Evolutionary conservation across 768 basidiomycete genomes (phyloP).

Genomic region (Suillus plorans): DNA sequence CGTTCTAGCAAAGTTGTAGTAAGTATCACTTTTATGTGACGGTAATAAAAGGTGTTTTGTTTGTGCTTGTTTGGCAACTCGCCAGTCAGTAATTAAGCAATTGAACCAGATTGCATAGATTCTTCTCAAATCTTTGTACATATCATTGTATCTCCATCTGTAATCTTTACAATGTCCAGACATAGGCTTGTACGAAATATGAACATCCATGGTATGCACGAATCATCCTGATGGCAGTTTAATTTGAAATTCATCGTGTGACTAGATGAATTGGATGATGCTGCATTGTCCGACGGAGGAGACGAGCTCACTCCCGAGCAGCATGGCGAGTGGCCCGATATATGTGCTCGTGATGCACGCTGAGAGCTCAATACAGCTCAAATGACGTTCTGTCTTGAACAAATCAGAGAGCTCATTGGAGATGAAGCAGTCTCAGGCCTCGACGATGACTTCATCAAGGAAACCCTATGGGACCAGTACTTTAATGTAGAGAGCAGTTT

Average conservation of each 20-base stretch:
- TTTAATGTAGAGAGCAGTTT: conserved; percentile 82
- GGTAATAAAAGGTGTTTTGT: not conserved
- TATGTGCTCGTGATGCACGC: not conserved
- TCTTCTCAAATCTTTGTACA: conserved; percentile 8
- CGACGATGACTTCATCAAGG: conserved; percentile 72
- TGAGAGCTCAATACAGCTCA: conserved; percentile 42
- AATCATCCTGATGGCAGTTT: not conserved
- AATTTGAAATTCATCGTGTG: not conserved
- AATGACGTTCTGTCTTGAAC: conserved; percentile 70
- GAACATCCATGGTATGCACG: conserved; percentile 62
- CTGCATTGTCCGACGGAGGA: conserved; percentile 73
- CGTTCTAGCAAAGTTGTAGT: not conserved
- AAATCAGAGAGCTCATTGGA: conserved; percentile 69
- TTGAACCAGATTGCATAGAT: not conserved
- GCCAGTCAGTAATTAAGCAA: not conserved
- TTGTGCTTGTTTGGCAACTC: conserved; percentile 17
- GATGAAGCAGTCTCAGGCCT: conserved; percentile 62
- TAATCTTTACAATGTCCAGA: conserved; percentile 68
- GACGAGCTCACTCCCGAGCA: conserved; percentile 83
- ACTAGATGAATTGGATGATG: conserved; percentile 86
- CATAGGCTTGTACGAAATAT: conserved; percentile 89
- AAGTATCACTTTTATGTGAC: not conserved
- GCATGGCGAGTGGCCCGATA: conserved; percentile 50
- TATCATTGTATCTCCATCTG: conserved; percentile 9
- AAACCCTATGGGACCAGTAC: conserved; percentile 83